These are phyloP conservation scores for Rubia balearica DNA, from an alignment of 305 asterid species.

Conservation along the genomic window DNA sequence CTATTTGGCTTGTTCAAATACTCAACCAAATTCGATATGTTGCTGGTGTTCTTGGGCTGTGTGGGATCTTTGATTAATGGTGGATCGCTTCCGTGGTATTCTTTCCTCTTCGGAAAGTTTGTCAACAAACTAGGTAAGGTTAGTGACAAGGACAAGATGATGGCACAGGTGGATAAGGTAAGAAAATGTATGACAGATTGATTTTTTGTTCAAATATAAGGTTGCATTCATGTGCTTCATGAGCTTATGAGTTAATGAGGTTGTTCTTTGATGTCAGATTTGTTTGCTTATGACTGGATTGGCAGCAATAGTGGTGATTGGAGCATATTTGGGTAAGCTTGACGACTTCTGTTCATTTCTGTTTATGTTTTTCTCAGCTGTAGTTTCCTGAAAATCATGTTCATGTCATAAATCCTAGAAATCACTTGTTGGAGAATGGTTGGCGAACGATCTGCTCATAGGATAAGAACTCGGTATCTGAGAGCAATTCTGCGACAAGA, in stretches of 20 bases:
- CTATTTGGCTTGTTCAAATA: conserved; percentile 62
- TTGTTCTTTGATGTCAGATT: conserved; percentile 31
- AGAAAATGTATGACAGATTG: background rate
- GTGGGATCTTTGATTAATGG: conserved; percentile 80
- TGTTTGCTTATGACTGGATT: conserved; percentile 69
- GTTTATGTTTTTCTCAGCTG: background rate
- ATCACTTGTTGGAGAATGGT: conserved; percentile 80
- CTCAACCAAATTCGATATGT: conserved; percentile 51
- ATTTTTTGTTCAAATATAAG: background rate
- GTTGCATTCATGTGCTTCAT: background rate
- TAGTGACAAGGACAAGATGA: conserved; percentile 34
- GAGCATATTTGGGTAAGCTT: conserved; percentile 70
- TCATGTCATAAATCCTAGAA: conserved; percentile 35
- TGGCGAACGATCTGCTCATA: conserved; percentile 75
- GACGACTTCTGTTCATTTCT: conserved; percentile 7
- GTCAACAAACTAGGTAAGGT: conserved; percentile 55
- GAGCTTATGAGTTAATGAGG: background rate
- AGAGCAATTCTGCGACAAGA: conserved; percentile 74
- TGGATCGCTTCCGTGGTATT: conserved; percentile 91
- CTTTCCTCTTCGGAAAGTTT: conserved; percentile 57
- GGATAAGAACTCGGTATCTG: conserved; percentile 67
- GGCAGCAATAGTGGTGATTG: conserved; percentile 52
- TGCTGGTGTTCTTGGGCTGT: conserved; percentile 60
- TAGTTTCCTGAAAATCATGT: background rate
- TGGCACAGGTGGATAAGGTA: conserved; percentile 66